phyloP scores from a whole-genome alignment of 2,329 filamentous ascomycete species.

The Graphilbum sp. region DNA sequence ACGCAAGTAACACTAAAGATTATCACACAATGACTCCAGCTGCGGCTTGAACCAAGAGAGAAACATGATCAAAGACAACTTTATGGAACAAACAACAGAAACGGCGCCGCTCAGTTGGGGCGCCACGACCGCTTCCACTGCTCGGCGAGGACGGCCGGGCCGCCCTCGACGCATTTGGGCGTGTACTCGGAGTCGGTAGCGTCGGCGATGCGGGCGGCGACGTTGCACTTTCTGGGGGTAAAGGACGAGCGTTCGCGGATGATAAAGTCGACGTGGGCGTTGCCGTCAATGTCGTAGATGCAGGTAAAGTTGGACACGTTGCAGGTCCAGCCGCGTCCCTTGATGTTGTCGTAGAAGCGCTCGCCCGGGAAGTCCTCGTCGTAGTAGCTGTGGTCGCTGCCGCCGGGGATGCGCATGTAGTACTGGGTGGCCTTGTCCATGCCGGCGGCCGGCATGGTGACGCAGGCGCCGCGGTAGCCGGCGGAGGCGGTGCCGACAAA shows the following conservation, averaged over 20 bases:
- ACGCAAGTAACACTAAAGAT: no score
- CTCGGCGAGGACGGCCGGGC: background rate
- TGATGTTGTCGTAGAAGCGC: background rate
- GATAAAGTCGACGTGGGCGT: constrained; percentile 3
- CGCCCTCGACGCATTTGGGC: background rate
- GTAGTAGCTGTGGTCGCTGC: background rate
- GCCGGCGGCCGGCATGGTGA: background rate
- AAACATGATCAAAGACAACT: background rate
- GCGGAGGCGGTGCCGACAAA: constrained; percentile 35
- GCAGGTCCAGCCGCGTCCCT: background rate
- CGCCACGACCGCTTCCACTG: background rate
- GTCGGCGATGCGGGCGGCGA: background rate
- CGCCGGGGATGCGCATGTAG: constrained; percentile 1
- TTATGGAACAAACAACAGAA: background rate
- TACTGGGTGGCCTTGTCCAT: background rate
- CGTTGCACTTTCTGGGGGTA: background rate
- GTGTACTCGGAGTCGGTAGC: background rate
- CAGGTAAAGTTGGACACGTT: background rate
- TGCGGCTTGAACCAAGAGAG: no score
- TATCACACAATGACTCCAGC: no score
- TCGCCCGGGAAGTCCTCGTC: background rate
- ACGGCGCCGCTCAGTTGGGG: background rate
- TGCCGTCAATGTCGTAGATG: constrained; percentile 2
- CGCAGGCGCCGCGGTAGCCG: constrained; percentile 16
- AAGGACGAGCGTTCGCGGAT: background rate